Evolutionary conservation across 176 grass and related monocot species (phyloP).

Genomic region (Aegilops umbellulata): DNA sequence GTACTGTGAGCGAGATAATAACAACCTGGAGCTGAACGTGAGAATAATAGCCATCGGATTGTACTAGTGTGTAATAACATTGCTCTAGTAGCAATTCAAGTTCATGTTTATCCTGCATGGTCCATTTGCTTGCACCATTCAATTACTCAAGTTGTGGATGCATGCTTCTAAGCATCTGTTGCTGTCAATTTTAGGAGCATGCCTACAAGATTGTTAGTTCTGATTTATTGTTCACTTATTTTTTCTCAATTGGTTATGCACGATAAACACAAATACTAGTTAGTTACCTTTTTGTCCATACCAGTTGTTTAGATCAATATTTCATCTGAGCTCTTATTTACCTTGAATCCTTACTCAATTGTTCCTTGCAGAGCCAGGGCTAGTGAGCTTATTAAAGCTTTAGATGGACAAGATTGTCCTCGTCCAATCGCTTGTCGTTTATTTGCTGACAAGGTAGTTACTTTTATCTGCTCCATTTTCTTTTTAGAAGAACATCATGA

Average conservation of each 20-base stretch:
- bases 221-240: background rate
- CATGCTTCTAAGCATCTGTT: background rate
- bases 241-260: background rate
- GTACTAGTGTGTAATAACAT: background rate
- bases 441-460: constrained; percentile 50
- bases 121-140: background rate
- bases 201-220: background rate
- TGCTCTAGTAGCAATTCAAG: background rate
- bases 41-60: background rate
- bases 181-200: background rate
- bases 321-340: constrained; percentile 6
- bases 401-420: constrained; percentile 53
- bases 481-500: background rate
- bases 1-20: background rate
- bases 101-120: constrained; percentile 10
- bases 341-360: constrained; percentile 6
- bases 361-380: constrained; percentile 42
- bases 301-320: background rate
- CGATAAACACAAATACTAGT: background rate
- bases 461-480: background rate
- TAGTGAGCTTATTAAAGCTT: constrained; percentile 49
- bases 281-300: background rate
- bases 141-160: background rate
- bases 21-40: background rate
- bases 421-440: constrained; percentile 36